These are phyloP conservation scores for Cutaneotrichosporon mucoides DNA, from an alignment of 1,284 basidiomycete species.

Conservation along the genomic window DNA sequence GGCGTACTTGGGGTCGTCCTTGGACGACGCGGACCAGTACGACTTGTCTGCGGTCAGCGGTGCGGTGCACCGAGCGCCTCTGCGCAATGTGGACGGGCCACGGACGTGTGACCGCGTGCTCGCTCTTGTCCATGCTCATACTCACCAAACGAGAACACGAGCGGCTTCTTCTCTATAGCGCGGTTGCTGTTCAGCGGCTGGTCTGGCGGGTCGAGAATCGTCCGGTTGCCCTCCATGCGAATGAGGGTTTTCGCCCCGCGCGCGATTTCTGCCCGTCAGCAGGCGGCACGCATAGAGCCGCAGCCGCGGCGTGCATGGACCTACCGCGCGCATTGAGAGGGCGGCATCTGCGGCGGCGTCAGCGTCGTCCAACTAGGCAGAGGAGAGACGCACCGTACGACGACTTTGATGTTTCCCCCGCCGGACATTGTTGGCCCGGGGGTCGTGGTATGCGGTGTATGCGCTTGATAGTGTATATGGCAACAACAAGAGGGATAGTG, in stretches of 20 bases:
- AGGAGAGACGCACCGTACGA: conserved; percentile 57
- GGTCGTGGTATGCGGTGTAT: background rate
- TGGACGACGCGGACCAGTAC: conserved; percentile 87
- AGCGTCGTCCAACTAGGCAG: conserved; percentile 10
- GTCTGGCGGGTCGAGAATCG: conserved; percentile 83
- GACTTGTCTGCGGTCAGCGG: conserved; percentile 64
- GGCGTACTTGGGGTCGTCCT: conserved; percentile 82
- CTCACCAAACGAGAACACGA: conserved; percentile 72
- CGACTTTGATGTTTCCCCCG: conserved; percentile 82
- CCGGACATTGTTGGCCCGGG: conserved; percentile 49
- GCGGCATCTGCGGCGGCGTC: conserved; percentile 61
- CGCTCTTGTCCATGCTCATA: background rate
- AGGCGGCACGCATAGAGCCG: no score
- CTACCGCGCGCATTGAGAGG: conserved; percentile 87
- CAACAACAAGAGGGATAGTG: background rate
- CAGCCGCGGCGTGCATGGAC: conserved; percentile 32
- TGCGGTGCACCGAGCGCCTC: background rate
- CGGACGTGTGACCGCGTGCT: background rate
- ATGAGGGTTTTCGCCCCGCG: conserved; percentile 88
- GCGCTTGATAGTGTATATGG: background rate
- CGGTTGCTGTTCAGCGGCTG: conserved; percentile 46
- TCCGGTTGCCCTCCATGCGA: conserved; percentile 87
- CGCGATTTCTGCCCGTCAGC: conserved; percentile 64
- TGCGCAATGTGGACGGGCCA: background rate
- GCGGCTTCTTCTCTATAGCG: conserved; percentile 78